Base-by-base conservation (phyloP, 345 rosid genomes). In the Eutrema japonicum region DNA sequence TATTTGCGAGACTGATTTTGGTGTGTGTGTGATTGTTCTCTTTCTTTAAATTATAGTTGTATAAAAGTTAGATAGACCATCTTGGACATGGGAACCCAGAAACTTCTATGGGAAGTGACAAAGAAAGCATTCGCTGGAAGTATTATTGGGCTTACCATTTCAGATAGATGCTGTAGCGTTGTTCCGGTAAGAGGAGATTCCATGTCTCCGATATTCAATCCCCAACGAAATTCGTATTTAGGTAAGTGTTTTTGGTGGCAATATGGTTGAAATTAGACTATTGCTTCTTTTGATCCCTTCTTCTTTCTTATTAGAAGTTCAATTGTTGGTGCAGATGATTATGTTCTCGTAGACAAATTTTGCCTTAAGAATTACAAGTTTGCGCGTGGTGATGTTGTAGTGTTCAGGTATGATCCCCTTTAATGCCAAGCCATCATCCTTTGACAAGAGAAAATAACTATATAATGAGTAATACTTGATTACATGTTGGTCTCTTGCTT, bases 151-250 rank as follows among this genome's bases (percentile, higher is more conserved):
- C 58, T 90, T 27, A 87, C 98, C 6, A 53, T 90, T 74, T 77
- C 94, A 8, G 98, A 92, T 70, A 82, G 88, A 68, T 82, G 77
- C 73, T 88, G 79, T 40, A 83, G 89, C 74, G 47, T 90, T 49
- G 75, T 78, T 80, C 78, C 84, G 0, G 93, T 90, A 33, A 83
- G 83, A 14, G 96, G 95, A 38, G 66, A 67, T 35, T 92, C 98
- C 52, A 92, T 92, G 98, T 88, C 88, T 22, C 98, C 96, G 3
- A 87, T 91, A 10, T 82, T 92, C 12, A 87, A 92, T 70, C 95
- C 95, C 33, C 42, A 45, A 11, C 50, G 67, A 71, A 61, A 71
- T 78, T 70, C 85, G 43, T 40, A 16, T 52, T 38, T 74, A 59
- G 83, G 87, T 78, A 27, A 65, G 33, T 30, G 10, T 51, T 41